A percentile compares a stretch with the other conserved stretches of the same genome.
These are phyloP conservation scores for Sclerotinia nivalis DNA, from an alignment of 2,329 filamentous ascomycete genomes.

Conservation along the genomic window DNA sequence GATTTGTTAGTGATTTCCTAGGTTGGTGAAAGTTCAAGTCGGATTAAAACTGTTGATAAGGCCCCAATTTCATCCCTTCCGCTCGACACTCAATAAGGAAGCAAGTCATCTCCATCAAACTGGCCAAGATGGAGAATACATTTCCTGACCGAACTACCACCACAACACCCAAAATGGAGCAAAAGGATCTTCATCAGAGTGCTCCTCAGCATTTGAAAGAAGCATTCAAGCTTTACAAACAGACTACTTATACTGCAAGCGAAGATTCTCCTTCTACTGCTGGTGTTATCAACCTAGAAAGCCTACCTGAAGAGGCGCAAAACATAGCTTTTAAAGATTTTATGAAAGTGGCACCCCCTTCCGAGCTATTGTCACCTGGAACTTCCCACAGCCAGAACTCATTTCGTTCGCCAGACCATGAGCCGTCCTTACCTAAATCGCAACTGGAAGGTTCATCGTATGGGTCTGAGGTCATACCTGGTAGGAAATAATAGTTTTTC, in stretches of 20 bases:
- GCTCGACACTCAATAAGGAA: neutral
- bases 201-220: conserved; percentile 70
- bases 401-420: neutral
- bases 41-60: neutral
- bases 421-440: conserved; percentile 1
- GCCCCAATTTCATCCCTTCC: neutral
- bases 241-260: conserved; percentile 22
- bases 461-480: conserved; percentile 66
- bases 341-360: neutral
- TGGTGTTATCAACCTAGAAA: neutral
- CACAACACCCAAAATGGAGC: conserved; percentile 13
- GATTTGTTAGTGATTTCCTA: neutral
- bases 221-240: conserved; percentile 66
- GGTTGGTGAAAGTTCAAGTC: neutral
- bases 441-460: conserved; percentile 5
- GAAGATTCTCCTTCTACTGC: neutral
- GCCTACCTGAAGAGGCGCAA: neutral
- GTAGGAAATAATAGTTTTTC: conserved; percentile 47
- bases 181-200: conserved; percentile 73
- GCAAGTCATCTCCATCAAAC: neutral
- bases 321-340: neutral
- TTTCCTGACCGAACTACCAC: neutral
- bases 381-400: neutral
- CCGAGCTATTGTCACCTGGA: neutral
- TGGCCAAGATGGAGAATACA: neutral